Conservation (phyloP, 164 flowering plant genomes). For the Aristolochia californica region DNA sequence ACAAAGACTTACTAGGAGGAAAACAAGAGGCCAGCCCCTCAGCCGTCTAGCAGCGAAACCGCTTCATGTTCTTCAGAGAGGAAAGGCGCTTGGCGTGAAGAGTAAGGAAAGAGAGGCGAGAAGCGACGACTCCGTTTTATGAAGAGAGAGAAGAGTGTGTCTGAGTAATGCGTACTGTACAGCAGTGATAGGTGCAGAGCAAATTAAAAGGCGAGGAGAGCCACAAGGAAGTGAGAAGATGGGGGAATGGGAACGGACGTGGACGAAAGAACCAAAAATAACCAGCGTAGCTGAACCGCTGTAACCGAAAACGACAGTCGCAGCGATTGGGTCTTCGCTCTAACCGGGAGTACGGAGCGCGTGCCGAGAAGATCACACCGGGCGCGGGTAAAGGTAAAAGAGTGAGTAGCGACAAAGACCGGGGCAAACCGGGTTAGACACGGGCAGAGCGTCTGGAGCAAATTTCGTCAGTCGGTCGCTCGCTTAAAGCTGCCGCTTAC, state of each 20-base stretch:
- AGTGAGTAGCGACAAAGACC: too few species aligned
- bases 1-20: neutral
- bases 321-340: too few species aligned
- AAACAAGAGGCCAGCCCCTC: neutral
- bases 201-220: neutral
- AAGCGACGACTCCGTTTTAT: conserved; percentile 13
- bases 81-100: conserved; percentile 81
- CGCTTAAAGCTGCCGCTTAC: too few species aligned
- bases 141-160: conserved; percentile 13
- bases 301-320: neutral
- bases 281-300: too few species aligned
- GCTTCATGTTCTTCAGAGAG: conserved; percentile 3
- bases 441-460: too few species aligned
- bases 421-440: too few species aligned
- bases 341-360: too few species aligned
- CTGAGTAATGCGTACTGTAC: conserved; percentile 32
- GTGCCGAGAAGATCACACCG: too few species aligned
- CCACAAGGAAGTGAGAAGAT: neutral
- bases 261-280: neutral
- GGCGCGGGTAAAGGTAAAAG: too few species aligned
- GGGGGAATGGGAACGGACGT: too few species aligned
- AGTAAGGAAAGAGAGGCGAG: conserved; percentile 19
- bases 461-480: too few species aligned
- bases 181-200: neutral
- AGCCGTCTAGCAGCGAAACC: too few species aligned